A percentile compares a stretch with the other conserved stretches of the same genome.
These are phyloP conservation scores for Ceratocystis albifundus DNA, from an alignment of 2,329 filamentous ascomycete species.

Conservation along the genomic window DNA sequence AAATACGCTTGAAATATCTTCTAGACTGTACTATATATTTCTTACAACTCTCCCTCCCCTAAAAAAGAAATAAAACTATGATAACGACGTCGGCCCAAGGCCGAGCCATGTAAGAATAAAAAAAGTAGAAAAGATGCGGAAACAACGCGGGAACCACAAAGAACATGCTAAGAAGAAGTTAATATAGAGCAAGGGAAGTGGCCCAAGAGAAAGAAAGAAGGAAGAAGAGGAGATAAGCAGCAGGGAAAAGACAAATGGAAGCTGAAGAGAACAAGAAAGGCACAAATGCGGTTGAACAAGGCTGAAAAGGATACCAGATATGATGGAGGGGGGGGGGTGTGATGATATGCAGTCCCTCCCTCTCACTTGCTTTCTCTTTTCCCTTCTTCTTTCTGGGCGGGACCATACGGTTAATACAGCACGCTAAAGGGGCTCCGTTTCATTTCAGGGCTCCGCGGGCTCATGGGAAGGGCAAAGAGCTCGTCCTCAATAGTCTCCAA, in stretches of 20 bases:
- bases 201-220: slow-evolving; percentile 1
- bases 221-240: neutral
- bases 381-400: neutral
- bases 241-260: neutral
- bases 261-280: neutral
- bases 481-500: slow-evolving; percentile 52
- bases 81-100: neutral
- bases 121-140: neutral
- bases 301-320: neutral
- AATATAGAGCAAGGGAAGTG: slow-evolving; percentile 9
- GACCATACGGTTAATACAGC: slow-evolving; percentile 27
- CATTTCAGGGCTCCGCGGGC: slow-evolving; percentile 76
- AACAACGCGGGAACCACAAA: neutral
- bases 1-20: slow-evolving; percentile 4
- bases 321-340: neutral
- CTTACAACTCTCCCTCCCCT: neutral
- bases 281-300: neutral
- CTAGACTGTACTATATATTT: slow-evolving; percentile 10
- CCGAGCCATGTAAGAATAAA: neutral
- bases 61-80: slow-evolving; percentile 3
- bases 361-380: neutral
- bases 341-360: neutral
- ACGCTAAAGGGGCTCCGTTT: slow-evolving; percentile 68
- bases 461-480: slow-evolving; percentile 77
- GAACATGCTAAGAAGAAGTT: slow-evolving; percentile 6